Base-by-base conservation (phyloP, 2,329 filamentous ascomycete species). In the Penicillium brasilianum region DNA sequence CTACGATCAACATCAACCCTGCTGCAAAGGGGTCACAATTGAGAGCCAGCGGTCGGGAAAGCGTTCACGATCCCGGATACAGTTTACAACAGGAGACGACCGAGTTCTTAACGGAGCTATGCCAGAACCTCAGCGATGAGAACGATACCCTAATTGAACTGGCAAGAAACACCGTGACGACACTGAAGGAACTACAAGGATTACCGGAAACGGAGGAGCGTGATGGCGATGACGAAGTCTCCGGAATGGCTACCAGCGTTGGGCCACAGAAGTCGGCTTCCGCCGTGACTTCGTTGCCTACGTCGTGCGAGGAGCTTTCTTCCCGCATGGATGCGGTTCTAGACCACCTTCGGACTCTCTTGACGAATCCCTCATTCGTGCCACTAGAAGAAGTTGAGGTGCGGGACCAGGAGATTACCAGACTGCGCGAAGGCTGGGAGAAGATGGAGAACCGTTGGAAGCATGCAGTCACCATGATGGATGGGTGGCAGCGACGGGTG, bases 281-380 rank as follows among this genome's bases (percentile, higher is more conserved):
- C 0, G 70, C 76, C 2, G 74, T 77, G 18, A 74, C 82, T 51
- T 77, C 81, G 3, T 76, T 83, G 22, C 84, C 86, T n/a, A 82
- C 83, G 1, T 85, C 84, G 16, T 87, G 92, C 68, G 90, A 93
- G 48, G 84, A 82, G 6, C 77, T 98, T 63, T 87, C 90, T 0
- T 74, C 79, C 9, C 90, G 96, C 65, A 87, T 97, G 78, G 89
- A 93, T 56, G 82, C 82, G 7, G 88, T 96, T 10, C 83, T 98
- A 62, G 87, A 90, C 36, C 92, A 96, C 72, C 85, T 99, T 65
- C 87, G 90, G 66, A 90, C 85, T 2, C 86, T 99, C 39, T 83
- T 99, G 48, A 97, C 93, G 9, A 98, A 98, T 72, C 95, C 95
- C 1, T 96, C 93, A 2, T 99, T 98, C 74, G 95, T 97, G 14